Evolutionary conservation across 352 stramenopile genomes (phyloP).

Genomic region (Phytopythium mirpurense): DNA sequence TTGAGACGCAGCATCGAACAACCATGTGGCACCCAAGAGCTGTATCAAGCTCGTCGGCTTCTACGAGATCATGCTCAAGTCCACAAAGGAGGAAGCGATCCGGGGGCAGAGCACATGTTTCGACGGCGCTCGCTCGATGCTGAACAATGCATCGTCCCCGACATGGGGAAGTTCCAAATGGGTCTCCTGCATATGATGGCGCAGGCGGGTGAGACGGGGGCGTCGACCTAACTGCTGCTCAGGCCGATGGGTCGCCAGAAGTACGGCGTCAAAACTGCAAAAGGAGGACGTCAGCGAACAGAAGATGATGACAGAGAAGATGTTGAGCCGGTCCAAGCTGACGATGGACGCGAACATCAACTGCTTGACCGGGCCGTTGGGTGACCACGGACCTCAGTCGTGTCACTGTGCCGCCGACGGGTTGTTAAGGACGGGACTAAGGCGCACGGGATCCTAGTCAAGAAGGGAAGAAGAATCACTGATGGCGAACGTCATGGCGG

Average conservation of each 20-base stretch:
- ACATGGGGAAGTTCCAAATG: constrained; percentile 95
- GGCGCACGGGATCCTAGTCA: constrained; percentile 94
- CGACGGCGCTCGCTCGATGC: constrained; percentile 94
- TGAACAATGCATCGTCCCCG: constrained; percentile 94
- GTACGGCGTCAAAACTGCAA: constrained; percentile 90
- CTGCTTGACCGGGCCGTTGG: constrained; percentile 94
- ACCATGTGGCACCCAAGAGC: constrained; percentile 98
- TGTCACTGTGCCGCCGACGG: constrained; percentile 91
- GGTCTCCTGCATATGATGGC: constrained; percentile 95
- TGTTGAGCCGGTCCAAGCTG: constrained; percentile 93
- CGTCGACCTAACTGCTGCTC: constrained; percentile 91
- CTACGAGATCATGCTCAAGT: constrained; percentile 95
- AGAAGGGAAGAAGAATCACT: constrained; percentile 98
- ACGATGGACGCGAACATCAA: constrained; percentile 96
- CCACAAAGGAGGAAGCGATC: constrained; percentile 94
- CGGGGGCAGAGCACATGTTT: constrained; percentile 95
- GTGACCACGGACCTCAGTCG: constrained; percentile 97
- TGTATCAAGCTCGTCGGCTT: constrained; percentile 98
- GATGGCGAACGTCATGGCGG: constrained; percentile 93
- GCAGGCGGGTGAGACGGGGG: constrained; percentile 95
- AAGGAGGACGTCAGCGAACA: constrained; percentile 94
- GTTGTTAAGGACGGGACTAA: constrained; percentile 96
- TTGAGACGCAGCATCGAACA: constrained; percentile 94
- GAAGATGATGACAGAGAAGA: constrained; percentile 92
- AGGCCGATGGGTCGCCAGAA: constrained; percentile 94